Evolutionary conservation across 331 rosid genomes (phyloP).

Genomic region (Acacia concinna): DNA sequence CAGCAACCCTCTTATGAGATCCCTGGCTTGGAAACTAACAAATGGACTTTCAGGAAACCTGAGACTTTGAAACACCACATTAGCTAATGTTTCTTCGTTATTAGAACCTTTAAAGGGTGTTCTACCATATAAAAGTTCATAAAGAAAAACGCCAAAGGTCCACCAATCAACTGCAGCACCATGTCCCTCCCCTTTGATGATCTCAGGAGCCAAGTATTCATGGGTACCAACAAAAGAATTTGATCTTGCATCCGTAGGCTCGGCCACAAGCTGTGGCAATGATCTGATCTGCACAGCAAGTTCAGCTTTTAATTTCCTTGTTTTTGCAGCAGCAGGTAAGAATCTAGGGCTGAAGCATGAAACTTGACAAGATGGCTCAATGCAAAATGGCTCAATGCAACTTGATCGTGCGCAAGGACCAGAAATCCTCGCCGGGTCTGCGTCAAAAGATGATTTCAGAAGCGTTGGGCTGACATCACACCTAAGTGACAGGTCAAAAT

Average conservation of each 20-base stretch:
- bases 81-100: conserved; percentile 74
- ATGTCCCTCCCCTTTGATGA: conserved; percentile 87
- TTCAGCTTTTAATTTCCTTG: conserved; percentile 66
- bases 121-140: conserved; percentile 80
- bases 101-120: conserved; percentile 81
- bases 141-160: conserved; percentile 91
- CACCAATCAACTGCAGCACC: conserved; percentile 99
- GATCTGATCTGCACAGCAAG: conserved; percentile 59
- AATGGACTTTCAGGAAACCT: conserved; percentile 68
- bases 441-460: conserved; percentile 56
- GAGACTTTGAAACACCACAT: conserved; percentile 71
- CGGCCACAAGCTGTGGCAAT: conserved; percentile 91
- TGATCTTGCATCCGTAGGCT: conserved; percentile 89
- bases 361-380: conserved; percentile 84
- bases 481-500: conserved; percentile 87
- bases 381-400: conserved; percentile 90
- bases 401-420: conserved; percentile 71
- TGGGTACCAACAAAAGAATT: conserved; percentile 94
- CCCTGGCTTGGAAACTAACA: conserved; percentile 75
- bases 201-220: conserved; percentile 86
- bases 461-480: conserved; percentile 85
- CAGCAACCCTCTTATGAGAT: conserved; percentile 81
- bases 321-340: conserved; percentile 63
- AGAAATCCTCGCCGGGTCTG: conserved; percentile 55
- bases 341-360: conserved; percentile 92